Conservation (phyloP, 306 rosid species). For the Fragaria ananassa region DNA sequence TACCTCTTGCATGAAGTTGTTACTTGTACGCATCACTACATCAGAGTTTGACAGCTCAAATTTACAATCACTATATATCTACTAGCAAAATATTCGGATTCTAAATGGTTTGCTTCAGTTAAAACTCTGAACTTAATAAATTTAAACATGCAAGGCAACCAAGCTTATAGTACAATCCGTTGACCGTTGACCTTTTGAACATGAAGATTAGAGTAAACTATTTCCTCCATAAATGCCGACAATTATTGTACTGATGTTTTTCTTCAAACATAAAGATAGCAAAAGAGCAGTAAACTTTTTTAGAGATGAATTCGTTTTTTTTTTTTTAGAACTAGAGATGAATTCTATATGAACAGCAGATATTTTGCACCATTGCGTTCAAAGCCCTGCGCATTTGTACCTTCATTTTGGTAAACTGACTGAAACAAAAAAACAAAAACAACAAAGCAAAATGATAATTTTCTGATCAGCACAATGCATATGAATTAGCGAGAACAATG, state of each 20-base stretch:
- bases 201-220: too few species aligned
- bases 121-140: not conserved
- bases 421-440: not conserved
- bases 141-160: not conserved
- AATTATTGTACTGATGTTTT: not conserved
- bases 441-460: not conserved
- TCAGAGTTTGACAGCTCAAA: constrained; percentile 31
- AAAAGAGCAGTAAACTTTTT: too few species aligned
- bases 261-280: too few species aligned
- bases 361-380: not conserved
- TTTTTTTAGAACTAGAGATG: not conserved
- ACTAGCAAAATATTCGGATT: constrained; percentile 22
- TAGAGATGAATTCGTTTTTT: too few species aligned
- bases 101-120: not conserved
- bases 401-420: constrained; percentile 20
- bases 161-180: not conserved
- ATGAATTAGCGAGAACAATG: not conserved
- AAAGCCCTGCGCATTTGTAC: constrained; percentile 3
- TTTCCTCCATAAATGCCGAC: not conserved
- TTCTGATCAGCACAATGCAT: not conserved
- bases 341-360: not conserved
- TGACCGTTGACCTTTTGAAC: not conserved
- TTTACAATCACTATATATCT: constrained; percentile 40
- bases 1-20: constrained; percentile 33
- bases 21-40: constrained; percentile 34